Base-by-base conservation (phyloP, 2,329 filamentous ascomycete genomes). In the Xylaria sp. region DNA sequence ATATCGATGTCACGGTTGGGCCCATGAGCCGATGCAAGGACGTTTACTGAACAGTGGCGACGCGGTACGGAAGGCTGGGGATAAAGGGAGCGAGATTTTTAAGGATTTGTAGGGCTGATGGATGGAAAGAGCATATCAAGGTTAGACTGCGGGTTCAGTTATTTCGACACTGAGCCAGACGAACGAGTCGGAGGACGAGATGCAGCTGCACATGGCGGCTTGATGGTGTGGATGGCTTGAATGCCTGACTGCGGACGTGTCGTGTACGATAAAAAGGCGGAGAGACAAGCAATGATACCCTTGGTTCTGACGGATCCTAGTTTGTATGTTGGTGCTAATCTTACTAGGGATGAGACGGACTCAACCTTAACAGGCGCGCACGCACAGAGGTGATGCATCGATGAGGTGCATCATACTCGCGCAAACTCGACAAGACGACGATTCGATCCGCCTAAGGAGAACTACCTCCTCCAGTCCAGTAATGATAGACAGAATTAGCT, bases 201-300 rank as follows among this genome's bases (percentile, higher is more conserved):
- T 59, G 13, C 50, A 34, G 57, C 23, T 34, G 57, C 34, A 46
- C 31, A 34, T 23, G 20, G 65, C 34, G 39, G 8, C 7, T 39
- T 60, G 25, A 41, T 62, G 51, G 12, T 44, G 50, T 55, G 12
- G 60, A 69, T 57, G 66, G 55, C 39, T 52, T 51, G 15, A 46
- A 46, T 15, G 15, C 34, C 7, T 37, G 60, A 60, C 34, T 65
- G 61, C 57, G 62, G 62, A 58, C 23, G 61, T 56, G 37, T 55
- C 39, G 52, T 74, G 73, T 75, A 75, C 67, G 63, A 74, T 72
- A 71, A 31, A 50, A 20, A 67, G 61, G 64, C 23, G 44, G 67
- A 52, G 66, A 74, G 71, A 72, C 66, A 74, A 57, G 69, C 73
- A 73, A 75, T 73, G 74, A 75, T 73, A 73, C 72, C 72, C 72